phyloP scores from a whole-genome alignment of 2,329 filamentous ascomycete genomes.

The Pestalotiopsis sp. region DNA sequence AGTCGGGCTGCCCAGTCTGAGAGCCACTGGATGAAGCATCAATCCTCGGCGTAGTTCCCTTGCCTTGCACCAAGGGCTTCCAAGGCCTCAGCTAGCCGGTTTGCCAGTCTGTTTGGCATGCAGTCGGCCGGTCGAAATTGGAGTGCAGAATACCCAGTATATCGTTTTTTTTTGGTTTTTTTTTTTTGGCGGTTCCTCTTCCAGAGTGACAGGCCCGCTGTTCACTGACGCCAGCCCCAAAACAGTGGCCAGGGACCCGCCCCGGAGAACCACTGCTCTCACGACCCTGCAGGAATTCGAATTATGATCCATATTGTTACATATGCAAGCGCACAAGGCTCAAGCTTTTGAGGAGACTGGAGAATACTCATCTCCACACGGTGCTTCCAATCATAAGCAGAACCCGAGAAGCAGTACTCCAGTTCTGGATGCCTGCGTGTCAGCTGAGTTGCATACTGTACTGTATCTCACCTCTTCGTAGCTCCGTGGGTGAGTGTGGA shows the following conservation, averaged over 20 bases:
- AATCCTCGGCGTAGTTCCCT: no score
- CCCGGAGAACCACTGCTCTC: not conserved
- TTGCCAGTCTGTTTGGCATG: no score
- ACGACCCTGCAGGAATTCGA: constrained; percentile 4
- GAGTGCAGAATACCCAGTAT: not conserved
- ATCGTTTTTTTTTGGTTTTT: not conserved
- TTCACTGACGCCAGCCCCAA: not conserved
- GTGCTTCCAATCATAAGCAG: not conserved
- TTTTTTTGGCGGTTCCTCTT: not conserved
- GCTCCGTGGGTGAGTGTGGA: not conserved
- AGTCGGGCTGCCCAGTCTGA: no score
- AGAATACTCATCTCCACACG: not conserved
- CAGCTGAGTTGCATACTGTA: not conserved
- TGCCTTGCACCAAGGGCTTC: no score
- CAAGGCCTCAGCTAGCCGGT: no score
- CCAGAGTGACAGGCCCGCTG: not conserved
- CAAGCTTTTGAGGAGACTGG: not conserved
- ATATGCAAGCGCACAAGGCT: not conserved
- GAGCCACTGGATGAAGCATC: no score
- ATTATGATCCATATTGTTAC: not conserved
- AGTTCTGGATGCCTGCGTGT: not conserved
- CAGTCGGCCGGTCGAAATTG: no score
- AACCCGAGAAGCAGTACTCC: not conserved
- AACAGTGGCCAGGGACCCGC: not conserved
- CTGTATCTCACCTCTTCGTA: not conserved